Evolutionary conservation across 768 basidiomycete genomes (phyloP), one percentile per base, ranked within the genome.

Genomic region (Daedaleopsis nitida): DNA sequence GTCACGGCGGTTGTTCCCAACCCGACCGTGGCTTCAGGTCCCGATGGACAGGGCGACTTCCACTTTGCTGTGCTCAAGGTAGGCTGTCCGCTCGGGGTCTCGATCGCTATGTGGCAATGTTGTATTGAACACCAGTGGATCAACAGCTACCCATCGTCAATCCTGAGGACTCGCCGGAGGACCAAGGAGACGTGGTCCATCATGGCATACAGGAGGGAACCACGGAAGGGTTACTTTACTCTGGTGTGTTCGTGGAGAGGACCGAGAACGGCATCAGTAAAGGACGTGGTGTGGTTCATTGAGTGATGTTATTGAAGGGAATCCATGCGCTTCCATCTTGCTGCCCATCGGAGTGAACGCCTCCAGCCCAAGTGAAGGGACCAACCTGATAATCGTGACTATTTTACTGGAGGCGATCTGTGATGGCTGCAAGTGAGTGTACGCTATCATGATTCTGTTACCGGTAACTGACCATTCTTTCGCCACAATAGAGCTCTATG

Each of bases 41-140:
- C 76, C n/a, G 72, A 70, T 11, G 84, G 81, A 5, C 75, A 78
- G 63, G 86, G 86, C 9, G 83, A 87, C 52, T 86, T 84, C 74
- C 85, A 86, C 66, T 80, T 86, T 64, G 85, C 82, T 2, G 67
- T 86, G 4, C 72, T 87, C 52, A 87, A 87, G 78, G 83, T 85
- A 37, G 38, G 73, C 66, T 44, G 16, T 34, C 13, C 16, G n/a
- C 14, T 17, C 12, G 11, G 44, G 21, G 21, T 12, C n/a, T 24
- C 24, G n/a, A 3, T 32, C n/a, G n/a, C 7, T 32, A 35, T 39
- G 21, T 43, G 17, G 32, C 9, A 4, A 21, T 10, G 51, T 24
- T 23, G 3, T 8, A 13, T 14, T 54, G 49, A 19, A 14, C n/a
- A 21, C 5, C 10, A 6, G 3, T 13, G 5, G 37, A 6, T 4